A percentile compares a stretch with the other conserved stretches of the same genome.
phyloP scores from a whole-genome alignment of 192 early-diverging fungal species.

The Umbelopsis ramanniana region DNA sequence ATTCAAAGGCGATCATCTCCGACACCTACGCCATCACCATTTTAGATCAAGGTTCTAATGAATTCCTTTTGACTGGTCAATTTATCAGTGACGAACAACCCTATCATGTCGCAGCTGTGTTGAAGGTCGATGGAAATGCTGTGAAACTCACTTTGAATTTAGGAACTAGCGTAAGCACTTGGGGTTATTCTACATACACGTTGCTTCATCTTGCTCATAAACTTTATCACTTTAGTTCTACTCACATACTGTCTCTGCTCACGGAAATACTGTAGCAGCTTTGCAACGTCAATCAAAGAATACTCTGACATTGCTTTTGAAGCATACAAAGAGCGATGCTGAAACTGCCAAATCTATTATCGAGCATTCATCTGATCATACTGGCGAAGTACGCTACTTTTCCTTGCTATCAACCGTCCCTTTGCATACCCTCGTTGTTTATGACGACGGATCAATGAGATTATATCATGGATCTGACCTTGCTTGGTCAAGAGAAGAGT shows the following conservation, averaged over 20 bases:
- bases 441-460: constrained; percentile 62
- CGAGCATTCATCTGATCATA: constrained; percentile 27
- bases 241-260: background rate
- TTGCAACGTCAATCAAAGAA: background rate
- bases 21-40: background rate
- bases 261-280: background rate
- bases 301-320: background rate
- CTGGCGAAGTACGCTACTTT: constrained; percentile 27
- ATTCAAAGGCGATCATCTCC: constrained; percentile 32
- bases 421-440: constrained; percentile 55
- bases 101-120: constrained; percentile 2
- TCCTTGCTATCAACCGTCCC: constrained; percentile 29
- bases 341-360: background rate
- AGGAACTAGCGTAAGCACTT: constrained; percentile 13
- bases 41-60: constrained; percentile 24
- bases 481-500: constrained; percentile 89
- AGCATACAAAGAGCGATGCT: constrained; percentile 1
- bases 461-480: constrained; percentile 49
- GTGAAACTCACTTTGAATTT: constrained; percentile 8
- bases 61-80: constrained; percentile 19
- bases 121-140: constrained; percentile 12
- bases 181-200: background rate
- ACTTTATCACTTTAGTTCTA: constrained; percentile 12
- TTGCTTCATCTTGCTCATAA: background rate
- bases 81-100: background rate